Evolutionary conservation across 257 asterid species (phyloP), one percentile per base, ranked within the genome.

Genomic region (Voacanga thouarsii): DNA sequence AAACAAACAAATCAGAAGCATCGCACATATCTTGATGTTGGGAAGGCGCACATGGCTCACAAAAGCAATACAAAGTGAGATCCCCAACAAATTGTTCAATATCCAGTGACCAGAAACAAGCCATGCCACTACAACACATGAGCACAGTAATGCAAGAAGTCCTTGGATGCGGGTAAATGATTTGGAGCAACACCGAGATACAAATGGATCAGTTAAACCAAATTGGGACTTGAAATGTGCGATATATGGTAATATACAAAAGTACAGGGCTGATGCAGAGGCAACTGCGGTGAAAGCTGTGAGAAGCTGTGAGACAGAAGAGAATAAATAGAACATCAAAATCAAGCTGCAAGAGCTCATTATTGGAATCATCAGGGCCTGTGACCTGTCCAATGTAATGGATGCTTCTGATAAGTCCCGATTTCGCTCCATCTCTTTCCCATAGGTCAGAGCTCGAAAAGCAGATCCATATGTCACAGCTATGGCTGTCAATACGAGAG

Each of bases 11-110:
- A 74, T 78, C 49, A 95, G 98, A 67, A 95, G 96, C 90, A 89
- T 89, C 26, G 97, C 96, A 72, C 99, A 95, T 50, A 90, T 92
- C 89, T 93, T 95, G 88, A 95, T 95, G 83, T 95, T 95, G 47
- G 98, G 99, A 66, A 95, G 91, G 74, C 98, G 97, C 72, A 95
- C 96, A 79, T 95, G 99, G 89, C 99, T 93, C 75, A 95, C 99
- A 83, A 95, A 95, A 63, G 98, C 98, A 47, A 93, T 84, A 80
- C 99, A 93, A n/a, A 95, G 94, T 79, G 99, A 95, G 75, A 95
- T 85, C 50, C 98, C 99, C 91, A 95, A 67, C 80, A 95, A 68
- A 72, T 95, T 95, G 91, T 95, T 95, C 84, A 95, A 81, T 72
- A 95, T 80, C 99, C 99, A 95, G 80, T 93, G 89, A 66, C 98